Evolutionary conservation across 1,284 basidiomycete genomes (phyloP).

Genomic region (Puccinia coronata): DNA sequence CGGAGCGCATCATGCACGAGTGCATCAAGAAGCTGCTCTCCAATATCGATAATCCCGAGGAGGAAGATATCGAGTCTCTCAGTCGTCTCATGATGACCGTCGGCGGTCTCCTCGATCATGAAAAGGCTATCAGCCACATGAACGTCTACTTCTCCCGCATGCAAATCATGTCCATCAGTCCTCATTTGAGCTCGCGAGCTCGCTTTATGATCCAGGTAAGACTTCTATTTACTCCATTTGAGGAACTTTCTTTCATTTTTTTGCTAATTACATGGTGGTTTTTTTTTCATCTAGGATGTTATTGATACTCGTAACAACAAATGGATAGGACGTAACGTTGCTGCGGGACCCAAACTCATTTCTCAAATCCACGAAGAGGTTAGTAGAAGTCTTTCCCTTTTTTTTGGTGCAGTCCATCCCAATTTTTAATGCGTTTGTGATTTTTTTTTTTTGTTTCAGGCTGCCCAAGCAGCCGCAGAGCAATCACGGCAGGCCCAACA

Average conservation of each 20-base stretch:
- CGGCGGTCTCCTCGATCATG: slow-evolving; percentile 72
- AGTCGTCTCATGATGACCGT: slow-evolving; percentile 90
- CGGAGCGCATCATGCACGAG: slow-evolving; percentile 91
- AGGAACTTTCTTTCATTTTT: neutral
- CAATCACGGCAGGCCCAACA: slow-evolving; percentile 32
- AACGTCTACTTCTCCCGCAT: slow-evolving; percentile 91
- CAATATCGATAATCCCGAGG: slow-evolving; percentile 90
- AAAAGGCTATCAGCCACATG: slow-evolving; percentile 78
- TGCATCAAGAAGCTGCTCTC: slow-evolving; percentile 91
- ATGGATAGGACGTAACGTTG: slow-evolving; percentile 36
- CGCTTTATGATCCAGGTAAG: slow-evolving; percentile 54
- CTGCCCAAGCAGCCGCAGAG: slow-evolving; percentile 46
- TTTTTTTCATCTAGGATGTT: slow-evolving; percentile 27
- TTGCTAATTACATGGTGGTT: neutral
- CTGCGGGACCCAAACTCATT: slow-evolving; percentile 33
- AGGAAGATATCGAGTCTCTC: slow-evolving; percentile 94
- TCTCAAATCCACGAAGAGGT: slow-evolving; percentile 47
- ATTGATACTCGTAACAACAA: slow-evolving; percentile 44
- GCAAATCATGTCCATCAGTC: slow-evolving; percentile 73
- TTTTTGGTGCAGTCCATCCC: neutral
- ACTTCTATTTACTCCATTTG: neutral
- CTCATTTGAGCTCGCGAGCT: slow-evolving; percentile 42
- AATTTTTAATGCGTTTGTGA: neutral
- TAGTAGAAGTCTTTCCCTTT: neutral
- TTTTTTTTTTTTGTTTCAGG: slow-evolving; percentile 8